Percentiles rank a stretch among this genome's conserved stretches.
Evolutionary conservation across 345 rosid species (phyloP).

Genomic region (Dimocarpus longan): DNA sequence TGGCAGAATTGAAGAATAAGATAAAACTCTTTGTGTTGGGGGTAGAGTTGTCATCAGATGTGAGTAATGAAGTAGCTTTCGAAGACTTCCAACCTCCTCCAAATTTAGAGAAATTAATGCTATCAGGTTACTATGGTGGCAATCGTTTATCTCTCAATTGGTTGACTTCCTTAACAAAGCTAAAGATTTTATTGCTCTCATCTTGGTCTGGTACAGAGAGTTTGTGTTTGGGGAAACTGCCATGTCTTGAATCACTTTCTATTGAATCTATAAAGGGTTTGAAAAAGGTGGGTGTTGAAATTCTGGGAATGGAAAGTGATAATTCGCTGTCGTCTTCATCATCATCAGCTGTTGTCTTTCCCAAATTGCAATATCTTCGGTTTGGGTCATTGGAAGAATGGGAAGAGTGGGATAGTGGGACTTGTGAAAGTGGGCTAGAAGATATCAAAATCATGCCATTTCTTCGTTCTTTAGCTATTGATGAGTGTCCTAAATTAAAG

Average conservation of each 20-base stretch:
- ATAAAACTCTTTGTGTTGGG: no score
- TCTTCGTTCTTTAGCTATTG: background rate
- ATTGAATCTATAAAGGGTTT: background rate
- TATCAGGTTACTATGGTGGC: background rate
- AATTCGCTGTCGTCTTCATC: background rate
- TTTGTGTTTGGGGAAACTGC: background rate
- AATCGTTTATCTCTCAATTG: background rate
- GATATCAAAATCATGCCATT: background rate
- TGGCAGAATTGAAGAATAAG: no score
- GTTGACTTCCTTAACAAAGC: background rate
- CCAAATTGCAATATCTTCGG: background rate
- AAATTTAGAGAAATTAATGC: background rate
- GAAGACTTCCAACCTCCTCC: constrained; percentile 9
- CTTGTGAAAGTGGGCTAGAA: no score
- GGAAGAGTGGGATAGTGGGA: background rate
- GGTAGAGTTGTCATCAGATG: no score
- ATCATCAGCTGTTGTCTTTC: background rate
- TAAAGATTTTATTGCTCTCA: background rate
- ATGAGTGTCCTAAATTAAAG: background rate
- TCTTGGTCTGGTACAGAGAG: background rate
- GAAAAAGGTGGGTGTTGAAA: background rate
- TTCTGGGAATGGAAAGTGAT: constrained; percentile 2
- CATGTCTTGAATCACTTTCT: background rate
- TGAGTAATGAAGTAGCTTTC: background rate
- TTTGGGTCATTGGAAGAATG: background rate